A percentile compares a stretch with the other conserved stretches of the same genome.
Conservation (phyloP, 208 protist genomes). For the Endotrypanum monterogeii region DNA sequence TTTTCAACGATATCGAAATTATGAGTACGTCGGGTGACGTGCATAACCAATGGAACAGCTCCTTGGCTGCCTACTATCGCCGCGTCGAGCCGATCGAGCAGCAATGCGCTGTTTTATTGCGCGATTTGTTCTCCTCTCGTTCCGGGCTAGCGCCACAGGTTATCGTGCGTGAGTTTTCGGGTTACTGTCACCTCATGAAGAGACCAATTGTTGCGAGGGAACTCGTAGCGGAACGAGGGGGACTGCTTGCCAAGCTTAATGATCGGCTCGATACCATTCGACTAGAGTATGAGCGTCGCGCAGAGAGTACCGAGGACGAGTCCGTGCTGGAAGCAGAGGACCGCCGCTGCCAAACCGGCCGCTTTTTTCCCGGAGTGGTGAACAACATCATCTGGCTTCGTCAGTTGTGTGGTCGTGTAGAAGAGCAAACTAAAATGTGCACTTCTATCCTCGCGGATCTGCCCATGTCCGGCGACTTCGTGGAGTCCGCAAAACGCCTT, state of each 20-base stretch:
- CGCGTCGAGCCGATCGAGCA: conserved; percentile 87
- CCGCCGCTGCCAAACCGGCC: conserved; percentile 82
- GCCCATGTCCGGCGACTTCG: conserved; percentile 62
- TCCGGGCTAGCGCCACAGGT: conserved; percentile 80
- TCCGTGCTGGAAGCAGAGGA: conserved; percentile 83
- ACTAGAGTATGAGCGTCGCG: conserved; percentile 86
- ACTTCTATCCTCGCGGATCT: conserved; percentile 79
- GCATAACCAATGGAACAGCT: conserved; percentile 70
- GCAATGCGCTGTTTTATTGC: conserved; percentile 71
- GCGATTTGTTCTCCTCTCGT: conserved; percentile 72
- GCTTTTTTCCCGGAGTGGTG: conserved; percentile 90
- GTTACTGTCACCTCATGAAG: conserved; percentile 84
- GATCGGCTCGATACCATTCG: conserved; percentile 84
- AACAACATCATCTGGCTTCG: conserved; percentile 93
- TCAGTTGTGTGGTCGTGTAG: conserved; percentile 73
- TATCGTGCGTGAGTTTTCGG: conserved; percentile 82
- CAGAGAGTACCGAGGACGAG: conserved; percentile 77
- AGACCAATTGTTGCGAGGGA: conserved; percentile 87
- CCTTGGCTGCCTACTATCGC: conserved; percentile 73
- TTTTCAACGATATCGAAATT: conserved; percentile 70
- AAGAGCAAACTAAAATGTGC: conserved; percentile 84
- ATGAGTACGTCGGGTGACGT: conserved; percentile 54
- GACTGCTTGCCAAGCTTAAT: conserved; percentile 86
- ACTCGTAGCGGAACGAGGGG: conserved; percentile 84
- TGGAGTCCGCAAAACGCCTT: conserved; percentile 50